phyloP scores from a whole-genome alignment of 257 asterid genomes.

The Solanum stenotomum region DNA sequence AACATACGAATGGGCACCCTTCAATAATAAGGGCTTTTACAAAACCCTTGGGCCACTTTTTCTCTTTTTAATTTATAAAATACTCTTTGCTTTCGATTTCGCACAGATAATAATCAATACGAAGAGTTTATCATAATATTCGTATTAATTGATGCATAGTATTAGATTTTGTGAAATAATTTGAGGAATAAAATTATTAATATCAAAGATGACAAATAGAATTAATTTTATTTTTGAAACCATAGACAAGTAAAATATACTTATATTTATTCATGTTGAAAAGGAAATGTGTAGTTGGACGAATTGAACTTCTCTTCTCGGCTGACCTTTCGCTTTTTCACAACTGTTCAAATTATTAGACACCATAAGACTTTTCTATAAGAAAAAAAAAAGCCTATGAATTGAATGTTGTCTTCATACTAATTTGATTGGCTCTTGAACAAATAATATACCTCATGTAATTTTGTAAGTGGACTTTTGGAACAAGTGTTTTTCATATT shows the following conservation, averaged over 20 bases:
- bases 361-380: not conserved
- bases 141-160: too few species aligned
- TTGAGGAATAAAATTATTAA: not conserved
- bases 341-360: not conserved
- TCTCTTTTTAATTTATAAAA: not conserved
- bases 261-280: not conserved
- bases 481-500: too few species aligned
- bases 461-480: too few species aligned
- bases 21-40: not conserved
- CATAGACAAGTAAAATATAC: too few species aligned
- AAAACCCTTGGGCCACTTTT: not conserved
- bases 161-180: too few species aligned
- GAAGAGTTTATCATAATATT: too few species aligned
- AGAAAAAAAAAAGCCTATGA: not conserved
- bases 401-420: not conserved
- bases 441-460: not conserved
- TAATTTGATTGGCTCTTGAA: not conserved
- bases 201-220: fast-evolving
- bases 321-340: not conserved
- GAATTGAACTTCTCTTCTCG: not conserved
- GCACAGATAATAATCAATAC: not conserved
- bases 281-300: not conserved
- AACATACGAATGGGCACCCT: not conserved
- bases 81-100: too few species aligned
- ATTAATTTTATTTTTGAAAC: too few species aligned